These are phyloP conservation scores for Pseudozyma hubeiensis DNA, from an alignment of 1,284 basidiomycete species.

Conservation along the genomic window DNA sequence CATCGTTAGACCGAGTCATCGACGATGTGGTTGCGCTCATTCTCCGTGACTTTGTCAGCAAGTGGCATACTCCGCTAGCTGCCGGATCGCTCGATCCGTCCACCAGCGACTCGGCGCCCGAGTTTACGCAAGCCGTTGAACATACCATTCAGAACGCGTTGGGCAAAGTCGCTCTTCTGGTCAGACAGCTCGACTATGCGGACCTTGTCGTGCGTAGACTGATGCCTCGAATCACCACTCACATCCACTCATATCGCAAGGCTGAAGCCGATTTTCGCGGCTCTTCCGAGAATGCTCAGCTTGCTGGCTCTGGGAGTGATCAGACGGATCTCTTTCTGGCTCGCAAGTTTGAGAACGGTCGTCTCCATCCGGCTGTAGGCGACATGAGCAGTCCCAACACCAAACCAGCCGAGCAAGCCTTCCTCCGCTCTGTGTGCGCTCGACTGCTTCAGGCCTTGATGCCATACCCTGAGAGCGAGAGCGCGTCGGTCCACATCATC, in stretches of 20 bases:
- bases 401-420: slow-evolving; percentile 85
- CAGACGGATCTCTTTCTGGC: slow-evolving; percentile 79
- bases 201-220: slow-evolving; percentile 83
- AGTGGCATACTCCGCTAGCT: slow-evolving; percentile 55
- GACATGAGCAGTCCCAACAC: slow-evolving; percentile 86
- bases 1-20: slow-evolving; percentile 16
- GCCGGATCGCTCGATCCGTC: slow-evolving; percentile 25
- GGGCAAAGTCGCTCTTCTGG: slow-evolving; percentile 74
- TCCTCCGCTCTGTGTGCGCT: slow-evolving; percentile 80
- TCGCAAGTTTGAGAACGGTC: slow-evolving; percentile 65
- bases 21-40: slow-evolving; percentile 45
- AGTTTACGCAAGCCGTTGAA: slow-evolving; percentile 87
- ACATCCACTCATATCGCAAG: slow-evolving; percentile 89
- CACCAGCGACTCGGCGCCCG: slow-evolving; percentile 74
- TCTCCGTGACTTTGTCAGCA: slow-evolving; percentile 60
- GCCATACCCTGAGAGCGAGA: slow-evolving; percentile 80
- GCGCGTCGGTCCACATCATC: slow-evolving; percentile 78
- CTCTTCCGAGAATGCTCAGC: slow-evolving; percentile 26
- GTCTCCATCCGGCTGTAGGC: slow-evolving; percentile 80
- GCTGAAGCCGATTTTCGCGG: slow-evolving; percentile 86
- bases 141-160: slow-evolving; percentile 78
- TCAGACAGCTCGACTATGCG: slow-evolving; percentile 78
- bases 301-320: slow-evolving; percentile 37
- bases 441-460: slow-evolving; percentile 78
- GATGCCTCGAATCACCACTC: slow-evolving; percentile 85